phyloP scores from a whole-genome alignment of 176 grass and related monocot species.

The Carex parvula region DNA sequence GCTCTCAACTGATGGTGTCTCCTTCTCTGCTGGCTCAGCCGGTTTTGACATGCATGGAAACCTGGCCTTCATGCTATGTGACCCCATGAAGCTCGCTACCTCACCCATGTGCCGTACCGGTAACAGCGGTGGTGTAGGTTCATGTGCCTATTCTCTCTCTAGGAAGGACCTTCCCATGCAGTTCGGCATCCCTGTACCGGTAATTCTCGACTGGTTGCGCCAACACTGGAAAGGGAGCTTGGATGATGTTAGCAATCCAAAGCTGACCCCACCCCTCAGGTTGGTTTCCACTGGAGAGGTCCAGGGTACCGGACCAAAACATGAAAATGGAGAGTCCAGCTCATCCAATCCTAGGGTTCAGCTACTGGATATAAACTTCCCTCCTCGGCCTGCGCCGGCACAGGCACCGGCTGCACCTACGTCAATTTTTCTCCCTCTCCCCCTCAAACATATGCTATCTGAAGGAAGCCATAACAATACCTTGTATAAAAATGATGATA shows the following conservation, averaged over 20 bases:
- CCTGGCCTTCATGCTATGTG: slow-evolving; percentile 86
- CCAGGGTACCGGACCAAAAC: slow-evolving; percentile 38
- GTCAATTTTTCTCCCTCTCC: slow-evolving; percentile 72
- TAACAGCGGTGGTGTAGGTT: slow-evolving; percentile 37
- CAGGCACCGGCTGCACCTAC: slow-evolving; percentile 40
- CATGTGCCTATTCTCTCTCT: slow-evolving; percentile 42
- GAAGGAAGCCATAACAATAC: slow-evolving; percentile 45
- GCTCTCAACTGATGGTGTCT: slow-evolving; percentile 66
- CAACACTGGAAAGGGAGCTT: slow-evolving; percentile 86
- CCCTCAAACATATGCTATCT: slow-evolving; percentile 80
- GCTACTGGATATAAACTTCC: slow-evolving; percentile 57
- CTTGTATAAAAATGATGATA: slow-evolving; percentile 14
- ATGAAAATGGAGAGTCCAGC: slow-evolving; percentile 33
- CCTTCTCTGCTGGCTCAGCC: slow-evolving; percentile 74
- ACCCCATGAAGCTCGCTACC: slow-evolving; percentile 93
- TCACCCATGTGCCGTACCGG: slow-evolving; percentile 55
- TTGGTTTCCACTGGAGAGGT: slow-evolving; percentile 39
- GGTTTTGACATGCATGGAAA: slow-evolving; percentile 93
- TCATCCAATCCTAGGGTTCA: slow-evolving; percentile 63
- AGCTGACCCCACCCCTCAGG: slow-evolving; percentile 42
- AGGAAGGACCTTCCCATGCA: slow-evolving; percentile 62
- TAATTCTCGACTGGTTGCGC: slow-evolving; percentile 78
- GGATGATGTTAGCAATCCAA: slow-evolving; percentile 83
- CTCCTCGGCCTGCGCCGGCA: slow-evolving; percentile 26
- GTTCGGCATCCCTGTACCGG: slow-evolving; percentile 79